Base-by-base conservation (phyloP, 805 yeast species). In the Yarrowia porcina region DNA sequence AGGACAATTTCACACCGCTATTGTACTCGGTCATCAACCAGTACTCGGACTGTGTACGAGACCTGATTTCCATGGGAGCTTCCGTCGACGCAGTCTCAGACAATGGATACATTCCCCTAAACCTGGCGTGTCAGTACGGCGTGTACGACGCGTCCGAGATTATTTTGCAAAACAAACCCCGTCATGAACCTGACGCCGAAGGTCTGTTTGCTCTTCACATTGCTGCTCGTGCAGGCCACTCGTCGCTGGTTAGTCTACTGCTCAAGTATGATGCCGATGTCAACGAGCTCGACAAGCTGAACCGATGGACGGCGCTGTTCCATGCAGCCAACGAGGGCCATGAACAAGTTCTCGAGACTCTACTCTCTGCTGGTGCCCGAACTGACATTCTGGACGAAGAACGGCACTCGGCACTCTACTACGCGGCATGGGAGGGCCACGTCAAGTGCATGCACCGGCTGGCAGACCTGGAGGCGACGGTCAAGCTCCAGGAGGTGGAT, bases 351-450 rank as follows among this genome's bases (percentile, higher is more conserved):
- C 88, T 96, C 0, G 80, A 80, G 65, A 88, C 84, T 54, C 78
- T 94, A 64, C 81, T 94, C 18, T 82, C 82, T 21, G 82, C 79
- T 65, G 92, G 93, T 5, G 97, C 97, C 0, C 81, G 84, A 63
- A 78, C 87, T 64, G 76, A 78, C 42, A 71, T 88, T 20, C 78
- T 83, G 15, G 98, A 94, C 74, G 94, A 88, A 65, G 89, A 89
- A 65, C 88, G 90, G 4, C 82, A 82, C 68, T 83, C 87, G 60
- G 97, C 97, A 0, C 70, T 92, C 49, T 93, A 88, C 72, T 89
- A 93, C 72, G 93, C 97, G 25, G 88, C 92, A 21, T 89, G 96
- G 84, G 97, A 92, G 73, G 98, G 99, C 23, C 93, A 91, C 70
- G 84, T 90, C 28, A 81, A 79, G n/a, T 93, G 90, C 2, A 75